Evolutionary conservation across 305 asterid species (phyloP).

Genomic region (Solanum hybrid): DNA sequence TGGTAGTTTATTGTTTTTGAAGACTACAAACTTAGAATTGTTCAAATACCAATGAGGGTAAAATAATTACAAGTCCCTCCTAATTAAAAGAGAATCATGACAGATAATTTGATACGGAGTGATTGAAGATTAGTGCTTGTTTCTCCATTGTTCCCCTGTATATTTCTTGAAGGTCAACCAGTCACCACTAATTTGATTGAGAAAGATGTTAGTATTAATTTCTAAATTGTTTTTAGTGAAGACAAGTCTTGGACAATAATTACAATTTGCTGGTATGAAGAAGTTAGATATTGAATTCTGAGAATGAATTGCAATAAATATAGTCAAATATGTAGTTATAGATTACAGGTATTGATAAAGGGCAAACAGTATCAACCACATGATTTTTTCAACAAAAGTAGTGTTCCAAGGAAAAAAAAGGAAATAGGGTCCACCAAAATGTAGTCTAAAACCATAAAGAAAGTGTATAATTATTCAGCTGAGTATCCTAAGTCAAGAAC

Average conservation of each 20-base stretch:
- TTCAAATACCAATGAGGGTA: background rate
- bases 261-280: background rate
- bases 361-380: background rate
- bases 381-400: background rate
- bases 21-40: background rate
- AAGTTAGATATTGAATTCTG: background rate
- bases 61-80: background rate
- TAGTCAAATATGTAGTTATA: background rate
- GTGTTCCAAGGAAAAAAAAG: slow-evolving; percentile 7
- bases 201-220: background rate
- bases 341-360: slow-evolving; percentile 3
- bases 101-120: background rate
- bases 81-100: background rate
- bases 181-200: background rate
- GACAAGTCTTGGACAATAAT: background rate
- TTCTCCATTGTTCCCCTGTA: background rate
- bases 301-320: background rate
- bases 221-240: background rate
- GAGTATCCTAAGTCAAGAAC: slow-evolving; percentile 1
- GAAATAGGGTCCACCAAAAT: background rate
- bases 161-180: background rate
- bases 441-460: background rate
- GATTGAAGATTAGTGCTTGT: background rate
- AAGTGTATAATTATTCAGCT: background rate
- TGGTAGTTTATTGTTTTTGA: background rate